A percentile compares a stretch with the other conserved stretches of the same genome.
Evolutionary conservation across 768 basidiomycete genomes (phyloP).

Genomic region (Daedaleopsis sinensis): DNA sequence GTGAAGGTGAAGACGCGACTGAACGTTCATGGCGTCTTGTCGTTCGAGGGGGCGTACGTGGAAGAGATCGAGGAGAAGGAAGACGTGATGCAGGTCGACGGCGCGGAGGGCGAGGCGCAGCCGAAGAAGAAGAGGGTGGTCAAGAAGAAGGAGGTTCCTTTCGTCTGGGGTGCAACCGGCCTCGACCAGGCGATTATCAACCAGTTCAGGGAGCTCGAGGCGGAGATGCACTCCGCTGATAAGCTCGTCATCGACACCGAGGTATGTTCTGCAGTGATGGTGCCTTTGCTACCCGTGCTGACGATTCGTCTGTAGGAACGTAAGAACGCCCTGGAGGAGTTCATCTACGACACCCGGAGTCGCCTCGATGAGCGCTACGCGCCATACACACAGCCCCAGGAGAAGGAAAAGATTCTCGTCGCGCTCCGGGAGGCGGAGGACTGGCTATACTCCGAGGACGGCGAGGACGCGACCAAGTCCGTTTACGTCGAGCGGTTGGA

Average conservation of each 20-base stretch:
- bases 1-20: slow-evolving; percentile 92
- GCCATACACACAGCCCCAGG: slow-evolving; percentile 67
- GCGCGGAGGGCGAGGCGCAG: slow-evolving; percentile 46
- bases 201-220: slow-evolving; percentile 76
- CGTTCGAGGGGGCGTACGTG: slow-evolving; percentile 84
- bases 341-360: slow-evolving; percentile 92
- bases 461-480: slow-evolving; percentile 94
- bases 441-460: slow-evolving; percentile 96
- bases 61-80: slow-evolving; percentile 86
- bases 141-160: slow-evolving; percentile 82
- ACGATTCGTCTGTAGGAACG: slow-evolving; percentile 67
- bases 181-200: slow-evolving; percentile 70
- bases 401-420: slow-evolving; percentile 76
- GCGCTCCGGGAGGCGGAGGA: slow-evolving; percentile 84
- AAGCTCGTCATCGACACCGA: slow-evolving; percentile 98
- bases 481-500: slow-evolving; percentile 89
- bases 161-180: slow-evolving; percentile 64
- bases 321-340: slow-evolving; percentile 99
- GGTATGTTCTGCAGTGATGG: slow-evolving; percentile 46
- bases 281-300: slow-evolving; percentile 1
- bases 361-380: slow-evolving; percentile 92
- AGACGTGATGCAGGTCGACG: slow-evolving; percentile 62
- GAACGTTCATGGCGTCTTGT: slow-evolving; percentile 83
- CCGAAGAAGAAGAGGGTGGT: slow-evolving; percentile 88
- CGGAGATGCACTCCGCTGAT: slow-evolving; percentile 86